Evolutionary conservation across 257 asterid species (phyloP).

Genomic region (Lycium ferocissimum): DNA sequence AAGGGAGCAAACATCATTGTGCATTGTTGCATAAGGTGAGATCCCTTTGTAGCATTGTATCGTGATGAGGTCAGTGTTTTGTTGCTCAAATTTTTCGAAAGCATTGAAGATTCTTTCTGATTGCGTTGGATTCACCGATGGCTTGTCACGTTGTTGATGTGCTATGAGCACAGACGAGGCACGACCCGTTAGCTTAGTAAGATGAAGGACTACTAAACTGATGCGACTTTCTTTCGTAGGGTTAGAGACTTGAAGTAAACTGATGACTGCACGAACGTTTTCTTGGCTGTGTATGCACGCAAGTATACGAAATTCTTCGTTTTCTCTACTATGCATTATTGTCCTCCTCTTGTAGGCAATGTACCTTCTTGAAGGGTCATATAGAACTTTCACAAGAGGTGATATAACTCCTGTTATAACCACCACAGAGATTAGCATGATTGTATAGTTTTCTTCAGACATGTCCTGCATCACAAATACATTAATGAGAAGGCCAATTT

Average conservation of each 20-base stretch:
- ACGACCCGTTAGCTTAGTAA: constrained; percentile 60
- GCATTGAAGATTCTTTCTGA: constrained; percentile 59
- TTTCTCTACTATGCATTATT: constrained; percentile 49
- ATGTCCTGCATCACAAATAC: constrained; percentile 44
- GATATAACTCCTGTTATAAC: constrained; percentile 60
- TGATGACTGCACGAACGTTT: constrained; percentile 53
- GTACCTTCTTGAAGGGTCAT: constrained; percentile 64
- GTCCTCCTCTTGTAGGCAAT: constrained; percentile 72
- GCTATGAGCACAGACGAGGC: constrained; percentile 60
- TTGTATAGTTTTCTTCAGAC: constrained; percentile 53
- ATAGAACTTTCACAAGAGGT: constrained; percentile 58
- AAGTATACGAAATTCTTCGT: constrained; percentile 64
- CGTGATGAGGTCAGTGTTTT: constrained; percentile 37
- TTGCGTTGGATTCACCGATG: constrained; percentile 41
- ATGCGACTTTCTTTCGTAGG: constrained; percentile 55
- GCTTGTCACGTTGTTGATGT: constrained; percentile 45
- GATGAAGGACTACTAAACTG: constrained; percentile 60
- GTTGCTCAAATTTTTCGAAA: constrained; percentile 51
- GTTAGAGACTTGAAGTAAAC: constrained; percentile 59
- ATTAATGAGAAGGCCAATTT: background rate
- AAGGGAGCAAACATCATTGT: constrained; percentile 50
- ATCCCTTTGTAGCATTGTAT: constrained; percentile 59
- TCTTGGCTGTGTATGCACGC: constrained; percentile 62
- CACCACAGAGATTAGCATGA: constrained; percentile 54
- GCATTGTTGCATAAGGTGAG: constrained; percentile 64